Conservation (phyloP, 257 asterid species). For the Forsythia suspensa region DNA sequence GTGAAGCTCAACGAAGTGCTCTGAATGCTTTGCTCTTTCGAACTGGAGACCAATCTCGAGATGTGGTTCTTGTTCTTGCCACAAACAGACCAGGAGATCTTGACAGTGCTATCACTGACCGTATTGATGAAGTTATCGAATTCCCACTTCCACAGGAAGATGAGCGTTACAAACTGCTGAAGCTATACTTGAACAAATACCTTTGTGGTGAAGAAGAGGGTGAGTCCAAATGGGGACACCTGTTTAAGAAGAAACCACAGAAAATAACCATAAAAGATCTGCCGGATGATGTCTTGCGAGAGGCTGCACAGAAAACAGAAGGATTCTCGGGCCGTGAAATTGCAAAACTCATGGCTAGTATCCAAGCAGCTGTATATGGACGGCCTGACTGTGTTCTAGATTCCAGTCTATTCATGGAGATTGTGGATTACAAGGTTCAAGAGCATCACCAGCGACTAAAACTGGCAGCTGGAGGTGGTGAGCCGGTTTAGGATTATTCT, state of each 20-base stretch:
- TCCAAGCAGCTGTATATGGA: constrained; percentile 90
- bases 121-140: constrained; percentile 94
- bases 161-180: constrained; percentile 79
- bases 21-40: constrained; percentile 85
- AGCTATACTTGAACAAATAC: constrained; percentile 83
- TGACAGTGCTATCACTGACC: constrained; percentile 88
- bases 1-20: constrained; percentile 96
- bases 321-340: constrained; percentile 96
- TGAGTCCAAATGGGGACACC: constrained; percentile 47
- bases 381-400: constrained; percentile 80
- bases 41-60: constrained; percentile 95
- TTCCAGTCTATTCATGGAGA: constrained; percentile 57
- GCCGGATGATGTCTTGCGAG: constrained; percentile 60
- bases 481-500: constrained; percentile 13
- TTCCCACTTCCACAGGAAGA: constrained; percentile 88
- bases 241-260: constrained; percentile 56
- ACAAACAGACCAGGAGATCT: constrained; percentile 95
- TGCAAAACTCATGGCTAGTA: constrained; percentile 94
- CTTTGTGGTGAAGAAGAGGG: constrained; percentile 53
- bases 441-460: constrained; percentile 84
- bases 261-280: constrained; percentile 60
- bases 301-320: constrained; percentile 69
- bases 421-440: constrained; percentile 74
- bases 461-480: constrained; percentile 53
- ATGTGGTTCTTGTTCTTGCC: constrained; percentile 88